These are phyloP conservation scores for Cyanodermella asteris DNA, from an alignment of 2,329 filamentous ascomycete genomes.

Conservation along the genomic window DNA sequence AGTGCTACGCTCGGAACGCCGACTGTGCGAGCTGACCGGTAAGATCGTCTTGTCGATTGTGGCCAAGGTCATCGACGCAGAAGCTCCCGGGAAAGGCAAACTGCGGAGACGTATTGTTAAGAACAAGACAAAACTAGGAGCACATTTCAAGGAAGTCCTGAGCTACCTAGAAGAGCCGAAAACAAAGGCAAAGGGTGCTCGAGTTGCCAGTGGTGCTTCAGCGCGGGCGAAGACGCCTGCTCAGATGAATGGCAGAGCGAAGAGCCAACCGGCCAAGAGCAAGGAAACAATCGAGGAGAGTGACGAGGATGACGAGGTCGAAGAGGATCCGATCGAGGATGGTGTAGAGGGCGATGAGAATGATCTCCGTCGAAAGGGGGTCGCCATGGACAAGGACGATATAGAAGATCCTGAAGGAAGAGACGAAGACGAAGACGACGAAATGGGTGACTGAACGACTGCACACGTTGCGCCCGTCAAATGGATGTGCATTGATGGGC, in stretches of 20 bases:
- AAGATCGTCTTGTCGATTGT: slow-evolving; percentile 67
- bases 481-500: too few species aligned
- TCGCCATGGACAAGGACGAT: too few species aligned
- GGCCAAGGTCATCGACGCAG: slow-evolving; percentile 49
- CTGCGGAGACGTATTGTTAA: slow-evolving; percentile 51
- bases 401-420: too few species aligned
- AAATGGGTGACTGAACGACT: too few species aligned
- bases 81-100: slow-evolving; percentile 35
- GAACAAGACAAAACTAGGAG: slow-evolving; percentile 61
- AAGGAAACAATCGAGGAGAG: slow-evolving; percentile 10
- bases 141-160: slow-evolving; percentile 69
- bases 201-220: slow-evolving; percentile 16
- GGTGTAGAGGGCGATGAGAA: slow-evolving; percentile 25
- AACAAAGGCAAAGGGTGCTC: slow-evolving; percentile 25
- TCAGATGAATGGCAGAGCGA: too few species aligned
- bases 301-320: slow-evolving; percentile 11
- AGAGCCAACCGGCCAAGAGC: neutral
- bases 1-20: slow-evolving; percentile 59
- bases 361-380: too few species aligned
- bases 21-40: slow-evolving; percentile 63
- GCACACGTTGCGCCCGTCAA: too few species aligned
- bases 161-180: slow-evolving; percentile 55
- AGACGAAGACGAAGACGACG: too few species aligned
- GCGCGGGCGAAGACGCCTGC: slow-evolving; percentile 22
- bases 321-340: slow-evolving; percentile 11